Evolutionary conservation across 768 basidiomycete species (phyloP), one percentile per base, ranked within the genome.

Genomic region (Saitozyma sp.): DNA sequence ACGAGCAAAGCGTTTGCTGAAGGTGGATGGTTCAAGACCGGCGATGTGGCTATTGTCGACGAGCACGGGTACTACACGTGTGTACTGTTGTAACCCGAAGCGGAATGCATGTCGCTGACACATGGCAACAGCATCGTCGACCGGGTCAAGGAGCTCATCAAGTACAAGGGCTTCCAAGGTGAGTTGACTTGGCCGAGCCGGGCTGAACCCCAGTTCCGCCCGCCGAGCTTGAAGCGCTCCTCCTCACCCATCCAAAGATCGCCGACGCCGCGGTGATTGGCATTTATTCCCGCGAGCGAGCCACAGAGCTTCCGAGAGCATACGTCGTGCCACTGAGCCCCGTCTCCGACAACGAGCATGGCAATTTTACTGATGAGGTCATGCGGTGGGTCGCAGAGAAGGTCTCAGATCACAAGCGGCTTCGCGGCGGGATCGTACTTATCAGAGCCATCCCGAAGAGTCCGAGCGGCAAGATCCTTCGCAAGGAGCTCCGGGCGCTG

Each of bases 401-500:
- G 58, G 90, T 91, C 16, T 65, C 78, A 3, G 81, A 83, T 54
- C 89, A 92, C 75, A 94, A 92, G 73, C 85, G 81, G 61, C 77
- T 93, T n/a, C 82, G 92, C 65, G 91, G 91, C 56, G 91, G 86
- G 20, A 68, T 87, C 0, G 70, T 79, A 16, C 56, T 86, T 3
- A 82, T 91, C 49, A 84, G 86, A 45, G 78, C 79, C 9, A 82
- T 90, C 56, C 89, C 89, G 0, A 90, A 89, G 78, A 92, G 90
- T 68, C 86, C 91, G 40, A 85, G 90, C 56, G 92, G 92, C 3
- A 94, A 95, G 80, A 96, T 96, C 70, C 78, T 94, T 40, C 84
- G 91, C 52, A 84, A 89, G 37, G 85, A 91, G 65, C 81, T 94
- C 49, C 84, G 90, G 10, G 89, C 87, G 4, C 79, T 82, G 51